Conservation (phyloP, 139 green algal species). For the Marvania coccoides region DNA sequence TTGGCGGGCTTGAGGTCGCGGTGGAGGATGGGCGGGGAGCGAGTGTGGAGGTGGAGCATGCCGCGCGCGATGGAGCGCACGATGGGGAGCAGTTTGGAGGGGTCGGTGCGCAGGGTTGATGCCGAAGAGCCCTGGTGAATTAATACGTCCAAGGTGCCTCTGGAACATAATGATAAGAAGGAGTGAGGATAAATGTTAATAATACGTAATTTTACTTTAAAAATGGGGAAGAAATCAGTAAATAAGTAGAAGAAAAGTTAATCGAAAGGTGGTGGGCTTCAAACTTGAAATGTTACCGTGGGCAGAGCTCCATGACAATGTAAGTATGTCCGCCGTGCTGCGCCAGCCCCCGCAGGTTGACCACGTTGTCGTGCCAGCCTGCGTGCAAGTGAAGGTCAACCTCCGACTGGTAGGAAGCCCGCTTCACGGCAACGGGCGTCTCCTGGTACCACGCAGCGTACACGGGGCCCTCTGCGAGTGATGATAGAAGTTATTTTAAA, state of each 20-base stretch:
- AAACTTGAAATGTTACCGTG: conserved; percentile 3
- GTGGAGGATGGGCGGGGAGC: conserved; percentile 71
- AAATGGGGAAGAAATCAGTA: too few species aligned
- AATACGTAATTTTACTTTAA: too few species aligned
- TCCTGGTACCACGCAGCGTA: conserved; percentile 41
- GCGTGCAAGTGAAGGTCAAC: conserved; percentile 39
- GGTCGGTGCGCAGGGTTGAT: conserved; percentile 10
- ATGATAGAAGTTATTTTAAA: neutral
- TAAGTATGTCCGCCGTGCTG: conserved; percentile 22
- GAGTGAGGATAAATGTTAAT: neutral
- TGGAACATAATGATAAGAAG: neutral
- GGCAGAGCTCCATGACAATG: conserved; percentile 49
- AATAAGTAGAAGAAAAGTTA: too few species aligned
- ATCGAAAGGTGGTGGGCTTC: too few species aligned
- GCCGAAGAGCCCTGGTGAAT: conserved; percentile 21
- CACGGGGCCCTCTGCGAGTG: conserved; percentile 28
- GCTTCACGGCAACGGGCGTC: conserved; percentile 42
- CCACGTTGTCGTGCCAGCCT: conserved; percentile 45
- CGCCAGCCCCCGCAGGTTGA: conserved; percentile 31
- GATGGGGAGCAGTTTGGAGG: conserved; percentile 36
- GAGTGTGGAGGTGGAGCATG: conserved; percentile 74
- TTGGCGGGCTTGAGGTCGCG: conserved; percentile 52
- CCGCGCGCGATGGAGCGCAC: conserved; percentile 26
- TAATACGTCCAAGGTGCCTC: conserved; percentile 40
- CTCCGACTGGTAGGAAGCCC: conserved; percentile 15